phyloP scores from a whole-genome alignment of 2,329 filamentous ascomycete species.

The Aspergillus luchuensis region DNA sequence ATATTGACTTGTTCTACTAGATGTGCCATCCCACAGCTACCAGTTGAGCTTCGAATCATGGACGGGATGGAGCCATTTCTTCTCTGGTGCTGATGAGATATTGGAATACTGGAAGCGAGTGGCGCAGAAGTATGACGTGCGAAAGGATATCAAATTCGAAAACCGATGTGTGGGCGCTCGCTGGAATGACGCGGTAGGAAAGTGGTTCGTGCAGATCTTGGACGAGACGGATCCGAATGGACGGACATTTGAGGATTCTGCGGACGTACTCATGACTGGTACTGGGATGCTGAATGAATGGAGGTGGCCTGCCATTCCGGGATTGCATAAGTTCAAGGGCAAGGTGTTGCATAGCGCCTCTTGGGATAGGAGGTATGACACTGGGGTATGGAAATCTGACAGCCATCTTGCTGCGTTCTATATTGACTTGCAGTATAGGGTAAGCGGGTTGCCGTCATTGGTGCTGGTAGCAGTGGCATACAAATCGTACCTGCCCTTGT shows the following conservation, averaged over 20 bases:
- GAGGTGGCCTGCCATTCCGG: conserved; percentile 7
- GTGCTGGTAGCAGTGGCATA: conserved; percentile 8
- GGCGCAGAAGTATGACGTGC: conserved; percentile 1
- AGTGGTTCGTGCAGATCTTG: background rate
- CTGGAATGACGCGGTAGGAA: background rate
- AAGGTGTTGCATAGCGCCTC: conserved; percentile 5
- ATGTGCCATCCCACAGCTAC: conserved; percentile 7
- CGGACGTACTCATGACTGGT: conserved; percentile 1
- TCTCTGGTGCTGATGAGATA: conserved; percentile 2
- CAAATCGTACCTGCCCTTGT: conserved; percentile 8
- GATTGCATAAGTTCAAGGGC: background rate
- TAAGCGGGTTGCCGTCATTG: conserved; percentile 5
- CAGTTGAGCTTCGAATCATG: conserved; percentile 9
- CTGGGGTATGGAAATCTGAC: too few relatives aligned
- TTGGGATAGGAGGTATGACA: conserved; percentile 3
- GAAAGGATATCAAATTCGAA: background rate
- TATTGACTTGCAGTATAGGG: background rate
- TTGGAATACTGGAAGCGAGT: conserved; percentile 2
- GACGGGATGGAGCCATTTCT: conserved; percentile 7
- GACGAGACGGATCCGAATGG: background rate
- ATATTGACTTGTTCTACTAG: background rate
- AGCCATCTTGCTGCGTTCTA: too few relatives aligned
- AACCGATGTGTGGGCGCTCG: background rate
- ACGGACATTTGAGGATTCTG: conserved; percentile 1
- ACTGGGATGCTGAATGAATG: conserved; percentile 9